phyloP scores from a whole-genome alignment of 345 rosid species.

The Pelargonium nanum region DNA sequence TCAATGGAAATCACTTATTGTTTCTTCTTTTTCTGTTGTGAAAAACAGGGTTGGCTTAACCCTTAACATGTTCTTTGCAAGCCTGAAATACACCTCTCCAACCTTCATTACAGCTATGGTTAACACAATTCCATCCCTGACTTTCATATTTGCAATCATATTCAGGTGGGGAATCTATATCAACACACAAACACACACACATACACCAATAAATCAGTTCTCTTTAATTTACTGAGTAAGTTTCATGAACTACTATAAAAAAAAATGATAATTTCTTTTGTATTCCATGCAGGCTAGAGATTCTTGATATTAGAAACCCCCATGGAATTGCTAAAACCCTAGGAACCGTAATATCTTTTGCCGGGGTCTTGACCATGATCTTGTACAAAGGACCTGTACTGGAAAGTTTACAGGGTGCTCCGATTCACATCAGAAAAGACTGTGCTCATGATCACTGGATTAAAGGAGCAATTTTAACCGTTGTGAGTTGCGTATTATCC shows the following conservation, averaged over 20 bases:
- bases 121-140: slow-evolving; percentile 41
- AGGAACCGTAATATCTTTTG: slow-evolving; percentile 41
- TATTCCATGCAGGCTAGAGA: slow-evolving; percentile 52
- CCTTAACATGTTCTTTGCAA: slow-evolving; percentile 46
- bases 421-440: slow-evolving; percentile 24
- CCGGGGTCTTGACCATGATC: slow-evolving; percentile 47
- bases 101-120: slow-evolving; percentile 35
- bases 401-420: slow-evolving; percentile 29
- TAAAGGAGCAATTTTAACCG: slow-evolving; percentile 47
- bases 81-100: slow-evolving; percentile 47
- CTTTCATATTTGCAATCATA: slow-evolving; percentile 34
- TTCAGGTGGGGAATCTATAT: too few relatives aligned
- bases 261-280: too few relatives aligned
- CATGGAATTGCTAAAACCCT: slow-evolving; percentile 48
- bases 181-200: neutral
- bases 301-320: slow-evolving; percentile 33
- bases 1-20: too few relatives aligned
- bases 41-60: slow-evolving; percentile 45
- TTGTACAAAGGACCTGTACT: slow-evolving; percentile 43
- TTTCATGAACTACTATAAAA: too few relatives aligned
- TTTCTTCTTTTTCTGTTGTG: too few relatives aligned
- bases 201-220: too few relatives aligned
- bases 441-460: slow-evolving; percentile 39
- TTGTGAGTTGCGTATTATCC: slow-evolving; percentile 55
- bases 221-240: too few relatives aligned